Percentiles rank a stretch among this genome's conserved stretches.
Evolutionary conservation across 257 asterid species (phyloP).

Genomic region (Gentiana macrophylla): DNA sequence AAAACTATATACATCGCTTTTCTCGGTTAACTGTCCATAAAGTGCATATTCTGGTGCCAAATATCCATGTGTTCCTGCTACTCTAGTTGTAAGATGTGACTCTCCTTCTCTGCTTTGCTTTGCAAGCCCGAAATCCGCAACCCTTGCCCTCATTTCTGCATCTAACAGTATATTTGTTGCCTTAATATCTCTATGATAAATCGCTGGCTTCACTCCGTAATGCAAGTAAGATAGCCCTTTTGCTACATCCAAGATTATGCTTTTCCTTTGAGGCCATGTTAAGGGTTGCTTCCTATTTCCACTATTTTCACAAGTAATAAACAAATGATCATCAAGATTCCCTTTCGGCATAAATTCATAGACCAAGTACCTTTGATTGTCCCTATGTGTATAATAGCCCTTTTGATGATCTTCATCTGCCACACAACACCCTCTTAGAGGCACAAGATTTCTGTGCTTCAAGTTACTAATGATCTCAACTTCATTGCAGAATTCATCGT

Average conservation of each 20-base stretch:
- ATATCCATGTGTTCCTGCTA: slow-evolving; percentile 93
- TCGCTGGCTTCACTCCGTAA: slow-evolving; percentile 76
- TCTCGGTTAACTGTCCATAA: slow-evolving; percentile 81
- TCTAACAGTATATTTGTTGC: slow-evolving; percentile 80
- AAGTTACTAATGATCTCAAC: slow-evolving; percentile 88
- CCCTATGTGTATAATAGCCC: slow-evolving; percentile 12
- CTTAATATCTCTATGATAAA: slow-evolving; percentile 77
- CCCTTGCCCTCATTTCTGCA: slow-evolving; percentile 75
- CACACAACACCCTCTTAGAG: slow-evolving; percentile 86
- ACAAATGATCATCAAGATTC: slow-evolving; percentile 75
- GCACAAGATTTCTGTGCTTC: slow-evolving; percentile 82
- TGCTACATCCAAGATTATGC: slow-evolving; percentile 75
- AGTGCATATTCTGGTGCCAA: slow-evolving; percentile 91
- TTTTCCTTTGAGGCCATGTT: slow-evolving; percentile 79
- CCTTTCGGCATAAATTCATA: slow-evolving; percentile 90
- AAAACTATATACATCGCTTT: slow-evolving; percentile 87
- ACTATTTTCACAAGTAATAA: slow-evolving; percentile 7
- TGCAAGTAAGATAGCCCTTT: slow-evolving; percentile 66
- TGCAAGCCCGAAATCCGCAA: slow-evolving; percentile 86
- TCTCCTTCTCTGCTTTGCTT: slow-evolving; percentile 66
- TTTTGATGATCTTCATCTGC: slow-evolving; percentile 24
- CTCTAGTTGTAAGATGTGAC: slow-evolving; percentile 82
- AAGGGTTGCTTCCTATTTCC: slow-evolving; percentile 20
- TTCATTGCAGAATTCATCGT: slow-evolving; percentile 78
- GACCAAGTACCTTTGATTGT: slow-evolving; percentile 58